Base-by-base conservation (phyloP, 2,329 filamentous ascomycete genomes). In the Ilyonectria destructans region DNA sequence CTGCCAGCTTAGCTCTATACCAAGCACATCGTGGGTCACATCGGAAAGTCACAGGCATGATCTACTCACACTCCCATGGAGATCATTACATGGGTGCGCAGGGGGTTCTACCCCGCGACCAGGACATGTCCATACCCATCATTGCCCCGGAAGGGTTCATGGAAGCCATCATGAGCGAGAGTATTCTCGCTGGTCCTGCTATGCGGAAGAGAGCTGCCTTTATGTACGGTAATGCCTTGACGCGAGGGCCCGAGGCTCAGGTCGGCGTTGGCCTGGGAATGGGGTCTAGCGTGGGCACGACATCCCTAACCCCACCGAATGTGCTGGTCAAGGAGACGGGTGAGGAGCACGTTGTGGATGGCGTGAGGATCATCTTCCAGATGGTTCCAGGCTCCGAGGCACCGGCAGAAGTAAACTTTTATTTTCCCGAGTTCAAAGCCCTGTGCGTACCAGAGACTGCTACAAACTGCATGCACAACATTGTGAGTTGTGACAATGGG, bases 381-480 rank as follows among this genome's bases (percentile, higher is more conserved):
- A 75, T 84, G 73, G 77, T 78, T 0, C 82, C 82, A 1, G 80
- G 75, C 1, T 83, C 82, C 0, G 83, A 85, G 67, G 83, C 83
- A 1, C 83, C 82, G 0, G 73, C 82, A 0, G 83, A 85, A 70
- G 76, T 85, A 67, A 82, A 82, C 64, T 77, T 85, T 49, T 78
- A 79, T 58, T 81, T 85, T 46, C 82, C 82, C 4, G 67, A 81
- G 8, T 72, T 77, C 40, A 69, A 69, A 7, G 81, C 83, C 1
- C 70, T 85, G 0, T 82, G 75, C 62, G 77, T 82, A 10, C 75
- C 82, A 0, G 83, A 85, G 68, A 77, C 72, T 33, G 80, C 81
- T 3, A 84, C 81, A 2, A 78, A 84, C 60, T 76, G 70, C 15
- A 68, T 84, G 64, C 82, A 85, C 69, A 85, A 84, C 66, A 80